Base-by-base conservation (phyloP, 2,329 filamentous ascomycete species). In the Colletotrichum sp. region DNA sequence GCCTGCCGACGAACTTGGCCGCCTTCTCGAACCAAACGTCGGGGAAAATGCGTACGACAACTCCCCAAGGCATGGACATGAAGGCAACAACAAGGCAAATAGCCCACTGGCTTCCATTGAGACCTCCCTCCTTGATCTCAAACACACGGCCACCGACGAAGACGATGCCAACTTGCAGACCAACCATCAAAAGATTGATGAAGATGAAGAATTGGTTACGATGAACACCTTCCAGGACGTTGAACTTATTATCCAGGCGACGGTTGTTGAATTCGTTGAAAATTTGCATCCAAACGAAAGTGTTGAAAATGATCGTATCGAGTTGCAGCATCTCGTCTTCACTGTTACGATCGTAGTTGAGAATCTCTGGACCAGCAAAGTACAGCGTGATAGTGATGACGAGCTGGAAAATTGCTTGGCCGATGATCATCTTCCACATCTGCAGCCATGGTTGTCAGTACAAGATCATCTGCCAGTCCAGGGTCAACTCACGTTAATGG, bases 1-100 rank as follows among this genome's bases (percentile, higher is more conserved):
- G 97, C 4, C 99, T 98, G 87, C 97, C 97, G n/a, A 98, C 96
- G 86, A 97, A 99, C 77, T 98, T 99, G 96, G 99, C 97, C 79
- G 99, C 99, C 81, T 99, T 99, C 90, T 98, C 96, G 59, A 86
- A 86, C 81, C 82, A 83, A 5, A 73, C 72, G 77, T 91, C 89
- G 3, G 89, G 89, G 71, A 91, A 87, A 4, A 88, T 81, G 12
- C 89, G 83, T 64, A 91, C 83, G 43, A 86, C 80, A 32, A 88
- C 79, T 30, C 87, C 89, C 83, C 88, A 87, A 1, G 89, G 89
- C 10, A 91, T 81, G 18, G 85, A 90, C 0, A 90, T 75, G 2
- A 86, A 82, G 2, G 87, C 89, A 2, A 88, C 77, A n/a, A 89
- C 81, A n/a, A 91, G 59, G 21, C 85, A 90, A 69, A 90, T 87